Evolutionary conservation across 495 filamentous ascomycete species (phyloP), one percentile per base, ranked within the genome.

Genomic region (Talaromyces ruber): DNA sequence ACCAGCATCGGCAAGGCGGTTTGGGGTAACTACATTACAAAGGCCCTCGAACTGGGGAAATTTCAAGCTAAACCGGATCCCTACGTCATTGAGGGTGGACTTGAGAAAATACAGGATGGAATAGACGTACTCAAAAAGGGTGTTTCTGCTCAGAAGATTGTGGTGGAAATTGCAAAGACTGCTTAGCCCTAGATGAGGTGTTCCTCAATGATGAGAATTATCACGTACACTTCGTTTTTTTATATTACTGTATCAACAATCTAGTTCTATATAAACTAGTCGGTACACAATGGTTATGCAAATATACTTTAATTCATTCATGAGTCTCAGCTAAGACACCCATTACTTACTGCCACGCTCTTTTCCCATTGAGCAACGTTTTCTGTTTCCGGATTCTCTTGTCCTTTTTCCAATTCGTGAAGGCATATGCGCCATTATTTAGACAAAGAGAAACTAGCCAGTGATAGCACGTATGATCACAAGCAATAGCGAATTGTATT

Each of bases 11-110:
- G 74, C 1, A 64, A 68, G 47, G 71, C 69, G 3, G 62, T 83
- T 11, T 83, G 66, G 28, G 64, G 37, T 16, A 68, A 76, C n/a
- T 81, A 69, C 63, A 57, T 82, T 11, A 75, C 76, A 0, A 7
- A 62, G 6, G 79, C 78, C 5, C 64, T 82, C 16, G 66, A 57
- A 16, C 12, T 58, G 6, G 62, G 60, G 5, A 59, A 24, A 3
- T 71, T 66, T 4, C 57, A 47, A 62, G 7, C 69, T 26, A 70
- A 70, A 62, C 74, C 75, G 0, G 68, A 75, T 58, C 67, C 75
- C 1, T n/a, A 67, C 16, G 62, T 79, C 34, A 61, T 71, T 6
- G 65, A 70, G 3, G 69, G 70, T 4, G 76, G 77, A 6, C 64
- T 79, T 51, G 70, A 70, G 26, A 63, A 58, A 2, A 67, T 76